These are phyloP conservation scores for Hypoxylon intermedium DNA, from an alignment of 495 filamentous ascomycete genomes.

Conservation along the genomic window DNA sequence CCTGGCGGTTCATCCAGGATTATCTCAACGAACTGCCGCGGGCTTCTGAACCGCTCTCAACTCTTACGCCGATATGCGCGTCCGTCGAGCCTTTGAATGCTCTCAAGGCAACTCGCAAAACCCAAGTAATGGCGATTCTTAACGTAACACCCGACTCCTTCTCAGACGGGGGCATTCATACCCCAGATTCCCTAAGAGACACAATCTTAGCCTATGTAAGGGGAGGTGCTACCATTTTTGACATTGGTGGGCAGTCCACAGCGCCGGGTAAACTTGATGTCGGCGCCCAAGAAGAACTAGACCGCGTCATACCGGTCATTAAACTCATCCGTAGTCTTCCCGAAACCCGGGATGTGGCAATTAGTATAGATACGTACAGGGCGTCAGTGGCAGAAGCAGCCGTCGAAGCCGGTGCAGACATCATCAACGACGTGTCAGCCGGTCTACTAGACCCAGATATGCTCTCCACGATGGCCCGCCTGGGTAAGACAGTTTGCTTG, in stretches of 20 bases:
- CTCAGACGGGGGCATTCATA: slow-evolving; percentile 82
- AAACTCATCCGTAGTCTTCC: slow-evolving; percentile 72
- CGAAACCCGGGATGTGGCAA: slow-evolving; percentile 65
- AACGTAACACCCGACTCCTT: slow-evolving; percentile 98
- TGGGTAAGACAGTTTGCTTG: slow-evolving; percentile 82
- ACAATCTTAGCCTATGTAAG: slow-evolving; percentile 66
- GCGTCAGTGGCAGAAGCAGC: slow-evolving; percentile 83
- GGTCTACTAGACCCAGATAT: slow-evolving; percentile 81
- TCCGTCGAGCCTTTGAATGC: slow-evolving; percentile 66
- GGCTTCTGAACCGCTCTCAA: slow-evolving; percentile 62
- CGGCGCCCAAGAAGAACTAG: slow-evolving; percentile 72
- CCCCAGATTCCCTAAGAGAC: slow-evolving; percentile 41
- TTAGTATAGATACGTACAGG: slow-evolving; percentile 93
- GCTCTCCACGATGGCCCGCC: slow-evolving; percentile 77
- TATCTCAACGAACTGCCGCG: slow-evolving; percentile 70
- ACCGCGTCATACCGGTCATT: slow-evolving; percentile 80
- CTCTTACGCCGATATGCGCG: slow-evolving; percentile 70
- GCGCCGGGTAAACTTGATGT: slow-evolving; percentile 75
- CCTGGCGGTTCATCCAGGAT: slow-evolving; percentile 60
- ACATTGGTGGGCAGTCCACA: slow-evolving; percentile 92
- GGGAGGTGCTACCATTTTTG: slow-evolving; percentile 80
- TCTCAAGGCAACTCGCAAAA: slow-evolving; percentile 68
- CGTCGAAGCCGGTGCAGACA: slow-evolving; percentile 82
- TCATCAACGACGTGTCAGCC: slow-evolving; percentile 94
- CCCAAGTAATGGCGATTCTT: slow-evolving; percentile 89